Evolutionary conservation across 805 yeast genomes (phyloP), one percentile per base, ranked within the genome.

Genomic region (Saturnispora gosingensis): DNA sequence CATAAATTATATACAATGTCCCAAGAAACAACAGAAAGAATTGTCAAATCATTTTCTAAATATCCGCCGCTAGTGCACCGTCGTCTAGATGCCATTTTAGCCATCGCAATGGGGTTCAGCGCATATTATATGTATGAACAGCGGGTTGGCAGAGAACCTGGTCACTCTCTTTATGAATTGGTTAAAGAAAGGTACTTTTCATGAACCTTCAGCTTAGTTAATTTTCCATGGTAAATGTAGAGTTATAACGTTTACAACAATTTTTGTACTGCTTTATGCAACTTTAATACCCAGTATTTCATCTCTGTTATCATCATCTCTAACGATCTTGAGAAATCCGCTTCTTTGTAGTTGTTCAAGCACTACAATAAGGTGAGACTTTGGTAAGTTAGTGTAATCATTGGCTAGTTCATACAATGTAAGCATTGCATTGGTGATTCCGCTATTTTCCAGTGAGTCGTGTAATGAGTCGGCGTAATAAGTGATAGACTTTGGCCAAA

Each of bases 91-190:
- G 88, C 91, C 5, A 27, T 82, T 2, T 75, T 83, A 55, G 90
- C 85, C 2, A 59, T 84, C 3, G 61, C 72, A 0, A 73, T 84
- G 2, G 95, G 95, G 1, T 72, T 76, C 0, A 66, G 76, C 7
- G 79, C 88, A 4, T 85, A 81, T 63, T 82, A 77, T 56, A 67
- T 81, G 9, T 81, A 82, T 56, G 95, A 85, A 61, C 67, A 62
- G 53, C 72, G 85, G 57, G 72, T 72, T 1, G 78, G 77, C 2
- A 72, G 86, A 57, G 73, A 73, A 34, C 74, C 73, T 48, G 88
- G 87, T 11, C 88, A 82, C 54, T 66, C 75, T 2, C 65, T 85
- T 59, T 73, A 76, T 55, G 85, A 81, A 54, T 67, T 83, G n/a
- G 27, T 49, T 11, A 49, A 43, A 16, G 51, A 49, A 28, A 47